Conservation (phyloP, 192 early-diverging fungal genomes). For the Coemansia furcata region DNA sequence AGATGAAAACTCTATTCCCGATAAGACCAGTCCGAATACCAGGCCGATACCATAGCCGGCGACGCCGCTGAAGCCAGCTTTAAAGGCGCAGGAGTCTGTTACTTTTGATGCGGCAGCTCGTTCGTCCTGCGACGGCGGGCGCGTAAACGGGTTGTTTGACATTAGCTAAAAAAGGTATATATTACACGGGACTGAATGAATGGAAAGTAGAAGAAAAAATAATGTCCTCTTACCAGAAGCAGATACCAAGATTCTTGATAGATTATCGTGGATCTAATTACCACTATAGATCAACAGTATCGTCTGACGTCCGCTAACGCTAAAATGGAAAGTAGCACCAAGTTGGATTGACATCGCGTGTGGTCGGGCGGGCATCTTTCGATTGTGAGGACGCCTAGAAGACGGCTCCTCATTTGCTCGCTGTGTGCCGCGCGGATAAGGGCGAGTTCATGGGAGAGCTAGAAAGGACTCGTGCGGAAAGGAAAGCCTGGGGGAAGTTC, state of each 20-base stretch:
- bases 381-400: background rate
- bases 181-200: background rate
- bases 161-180: background rate
- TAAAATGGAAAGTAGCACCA: background rate
- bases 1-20: constrained; percentile 81
- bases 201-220: background rate
- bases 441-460: background rate
- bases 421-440: background rate
- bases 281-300: background rate
- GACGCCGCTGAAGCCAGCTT: constrained; percentile 65
- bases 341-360: background rate
- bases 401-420: background rate
- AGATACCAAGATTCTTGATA: background rate
- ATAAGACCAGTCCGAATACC: constrained; percentile 91
- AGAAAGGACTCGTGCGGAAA: background rate
- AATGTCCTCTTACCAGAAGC: background rate
- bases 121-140: constrained; percentile 38
- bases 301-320: background rate
- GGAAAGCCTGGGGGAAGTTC: background rate
- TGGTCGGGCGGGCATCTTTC: background rate
- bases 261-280: background rate
- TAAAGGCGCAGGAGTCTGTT: constrained; percentile 75
- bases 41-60: constrained; percentile 86
- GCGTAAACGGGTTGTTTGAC: constrained; percentile 38
- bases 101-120: constrained; percentile 34